Conservation (phyloP, 768 basidiomycete genomes). For the Mycena metata region DNA sequence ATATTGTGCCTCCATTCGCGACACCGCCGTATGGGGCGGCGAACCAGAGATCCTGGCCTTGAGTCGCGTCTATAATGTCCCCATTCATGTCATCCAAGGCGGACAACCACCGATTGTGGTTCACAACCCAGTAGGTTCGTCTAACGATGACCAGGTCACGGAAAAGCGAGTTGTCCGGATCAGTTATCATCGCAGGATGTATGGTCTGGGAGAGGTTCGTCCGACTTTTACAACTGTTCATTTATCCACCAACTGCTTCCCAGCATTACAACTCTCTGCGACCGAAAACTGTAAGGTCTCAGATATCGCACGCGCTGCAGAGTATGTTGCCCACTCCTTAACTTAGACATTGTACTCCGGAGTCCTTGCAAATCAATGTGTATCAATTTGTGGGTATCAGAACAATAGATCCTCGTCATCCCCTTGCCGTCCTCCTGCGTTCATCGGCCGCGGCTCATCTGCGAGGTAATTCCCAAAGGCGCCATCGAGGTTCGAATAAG, state of each 20-base stretch:
- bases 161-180: slow-evolving; percentile 69
- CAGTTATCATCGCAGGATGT: slow-evolving; percentile 95
- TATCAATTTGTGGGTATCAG: slow-evolving; percentile 45
- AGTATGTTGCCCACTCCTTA: slow-evolving; percentile 40
- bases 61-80: slow-evolving; percentile 81
- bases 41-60: slow-evolving; percentile 97
- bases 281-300: slow-evolving; percentile 57
- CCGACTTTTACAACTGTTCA: slow-evolving; percentile 6
- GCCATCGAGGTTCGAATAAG: slow-evolving; percentile 85
- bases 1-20: slow-evolving; percentile 84
- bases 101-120: slow-evolving; percentile 86
- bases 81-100: slow-evolving; percentile 93
- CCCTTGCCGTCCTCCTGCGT: slow-evolving; percentile 55
- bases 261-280: slow-evolving; percentile 93
- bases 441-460: slow-evolving; percentile 80
- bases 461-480: slow-evolving; percentile 82
- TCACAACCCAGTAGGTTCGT: slow-evolving; percentile 70
- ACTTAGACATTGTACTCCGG: slow-evolving; percentile 7
- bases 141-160: slow-evolving; percentile 42
- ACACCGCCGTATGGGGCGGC: slow-evolving; percentile 96
- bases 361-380: slow-evolving; percentile 25
- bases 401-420: slow-evolving; percentile 81
- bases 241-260: slow-evolving; percentile 20
- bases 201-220: slow-evolving; percentile 94
- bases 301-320: slow-evolving; percentile 45